Evolutionary conservation across 2,329 filamentous ascomycete species (phyloP).

Genomic region (Allantophomopsis cytisporea): DNA sequence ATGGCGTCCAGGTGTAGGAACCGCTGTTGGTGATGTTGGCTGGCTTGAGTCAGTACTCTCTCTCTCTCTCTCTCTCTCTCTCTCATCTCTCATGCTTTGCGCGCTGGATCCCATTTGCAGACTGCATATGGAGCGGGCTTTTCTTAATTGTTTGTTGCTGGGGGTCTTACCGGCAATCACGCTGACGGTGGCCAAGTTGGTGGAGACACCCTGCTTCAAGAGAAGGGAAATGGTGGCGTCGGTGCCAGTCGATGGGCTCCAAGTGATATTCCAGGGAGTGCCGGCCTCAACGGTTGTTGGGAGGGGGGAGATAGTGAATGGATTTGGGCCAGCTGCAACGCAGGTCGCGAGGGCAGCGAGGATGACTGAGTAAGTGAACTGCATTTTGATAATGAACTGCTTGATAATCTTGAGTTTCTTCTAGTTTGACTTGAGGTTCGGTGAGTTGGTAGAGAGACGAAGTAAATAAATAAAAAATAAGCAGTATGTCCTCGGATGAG

Average conservation of each 20-base stretch:
- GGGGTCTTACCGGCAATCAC: slow-evolving; percentile 6
- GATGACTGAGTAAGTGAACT: slow-evolving; percentile 8
- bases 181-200: slow-evolving; percentile 1
- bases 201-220: slow-evolving; percentile 7
- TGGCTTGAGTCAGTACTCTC: neutral
- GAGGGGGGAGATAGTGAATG: slow-evolving; percentile 10
- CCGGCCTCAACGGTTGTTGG: slow-evolving; percentile 4
- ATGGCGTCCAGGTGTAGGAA: slow-evolving; percentile 5
- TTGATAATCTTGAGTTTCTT: too few relatives aligned
- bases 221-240: slow-evolving; percentile 6
- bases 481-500: too few relatives aligned
- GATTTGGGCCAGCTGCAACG: slow-evolving; percentile 7
- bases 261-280: slow-evolving; percentile 5
- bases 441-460: too few relatives aligned
- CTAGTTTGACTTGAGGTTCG: too few relatives aligned
- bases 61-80: too few relatives aligned
- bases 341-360: slow-evolving; percentile 5
- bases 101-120: too few relatives aligned
- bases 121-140: too few relatives aligned
- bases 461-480: too few relatives aligned
- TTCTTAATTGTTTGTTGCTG: neutral
- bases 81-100: too few relatives aligned
- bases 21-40: slow-evolving; percentile 4
- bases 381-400: slow-evolving; percentile 5
- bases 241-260: slow-evolving; percentile 6